Evolutionary conservation across 116 monocot genomes (phyloP).

Genomic region (Thalassia testudinum): DNA sequence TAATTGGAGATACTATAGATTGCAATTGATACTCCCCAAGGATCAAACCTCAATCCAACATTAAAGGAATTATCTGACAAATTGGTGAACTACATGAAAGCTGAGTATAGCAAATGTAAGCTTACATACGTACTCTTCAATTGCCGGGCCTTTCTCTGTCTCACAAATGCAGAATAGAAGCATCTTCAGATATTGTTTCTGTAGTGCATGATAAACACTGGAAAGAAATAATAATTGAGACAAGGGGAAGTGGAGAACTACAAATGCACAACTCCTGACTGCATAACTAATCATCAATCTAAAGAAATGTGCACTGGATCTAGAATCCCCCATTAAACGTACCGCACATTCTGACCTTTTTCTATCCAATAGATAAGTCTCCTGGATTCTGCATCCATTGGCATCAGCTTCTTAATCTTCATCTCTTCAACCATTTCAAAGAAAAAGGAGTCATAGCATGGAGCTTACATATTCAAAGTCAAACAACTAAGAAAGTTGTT

Average conservation of each 20-base stretch:
- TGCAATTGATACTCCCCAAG: no score
- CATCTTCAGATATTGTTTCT: conserved; percentile 95
- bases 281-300: no score
- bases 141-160: conserved; percentile 69
- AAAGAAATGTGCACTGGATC: no score
- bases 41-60: no score
- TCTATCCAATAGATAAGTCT: conserved; percentile 99
- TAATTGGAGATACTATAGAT: no score
- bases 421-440: conserved; percentile 30
- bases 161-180: conserved; percentile 92
- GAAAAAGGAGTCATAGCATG: not conserved
- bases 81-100: no score
- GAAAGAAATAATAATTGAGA: not conserved
- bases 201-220: conserved; percentile 90
- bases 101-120: no score
- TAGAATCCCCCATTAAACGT: no score
- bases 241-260: not conserved
- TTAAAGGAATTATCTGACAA: no score
- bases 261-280: not conserved
- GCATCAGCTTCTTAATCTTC: conserved; percentile 99
- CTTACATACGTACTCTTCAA: conserved; percentile 93
- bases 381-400: conserved; percentile 78
- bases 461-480: not conserved
- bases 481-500: not conserved
- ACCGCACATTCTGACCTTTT: no score